Percentiles rank a stretch among this genome's conserved stretches.
These are phyloP conservation scores for Apophysomyces elegans DNA, from an alignment of 371 early-diverging fungal genomes.

Conservation along the genomic window DNA sequence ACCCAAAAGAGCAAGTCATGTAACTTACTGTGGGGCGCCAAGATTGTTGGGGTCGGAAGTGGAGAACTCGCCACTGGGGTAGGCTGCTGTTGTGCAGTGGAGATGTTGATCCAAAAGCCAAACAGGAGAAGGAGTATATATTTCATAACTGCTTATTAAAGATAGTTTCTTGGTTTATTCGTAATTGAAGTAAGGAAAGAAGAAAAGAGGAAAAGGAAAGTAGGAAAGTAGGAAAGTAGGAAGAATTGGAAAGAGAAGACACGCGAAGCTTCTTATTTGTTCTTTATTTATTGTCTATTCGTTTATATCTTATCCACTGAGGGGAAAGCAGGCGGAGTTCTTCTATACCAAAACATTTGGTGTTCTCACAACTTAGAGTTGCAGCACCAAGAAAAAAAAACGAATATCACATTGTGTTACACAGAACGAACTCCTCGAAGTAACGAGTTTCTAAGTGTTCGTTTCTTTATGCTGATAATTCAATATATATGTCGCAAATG, in stretches of 20 bases:
- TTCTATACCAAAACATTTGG: neutral
- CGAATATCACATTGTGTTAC: neutral
- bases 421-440: neutral
- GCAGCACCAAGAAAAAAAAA: neutral
- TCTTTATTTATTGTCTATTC: neutral
- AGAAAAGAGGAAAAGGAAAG: constrained; percentile 1
- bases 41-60: constrained; percentile 4
- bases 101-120: neutral
- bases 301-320: neutral
- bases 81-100: neutral
- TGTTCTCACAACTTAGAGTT: constrained; percentile 7
- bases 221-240: neutral
- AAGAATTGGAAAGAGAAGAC: neutral
- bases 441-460: constrained; percentile 2
- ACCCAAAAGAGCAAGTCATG: neutral
- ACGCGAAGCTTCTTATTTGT: neutral
- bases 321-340: neutral
- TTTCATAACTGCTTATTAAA: neutral
- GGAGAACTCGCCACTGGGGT: neutral
- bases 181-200: neutral
- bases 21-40: constrained; percentile 10
- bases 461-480: neutral
- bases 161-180: neutral
- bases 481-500: too few relatives aligned
- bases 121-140: neutral